These are phyloP conservation scores for Salvia splendens DNA, from an alignment of 257 asterid species.

Conservation along the genomic window DNA sequence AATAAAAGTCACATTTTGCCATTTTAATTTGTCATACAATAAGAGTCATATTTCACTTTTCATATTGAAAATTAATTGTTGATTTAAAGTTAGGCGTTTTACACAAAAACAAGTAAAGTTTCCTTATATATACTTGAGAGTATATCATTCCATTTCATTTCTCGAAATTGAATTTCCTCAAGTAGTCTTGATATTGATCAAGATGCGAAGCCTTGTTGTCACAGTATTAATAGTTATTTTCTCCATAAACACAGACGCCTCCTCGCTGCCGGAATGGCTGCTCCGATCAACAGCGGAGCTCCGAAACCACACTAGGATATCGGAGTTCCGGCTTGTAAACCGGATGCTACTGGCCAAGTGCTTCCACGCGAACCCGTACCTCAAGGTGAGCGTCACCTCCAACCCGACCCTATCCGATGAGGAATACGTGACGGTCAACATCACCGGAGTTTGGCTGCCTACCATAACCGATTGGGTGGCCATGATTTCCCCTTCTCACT, in stretches of 20 bases:
- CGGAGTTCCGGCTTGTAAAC: conserved; percentile 65
- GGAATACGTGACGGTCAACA: conserved; percentile 46
- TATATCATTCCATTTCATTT: neutral
- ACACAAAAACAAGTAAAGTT: neutral
- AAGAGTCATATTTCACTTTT: too few species aligned
- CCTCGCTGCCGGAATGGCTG: conserved; percentile 32
- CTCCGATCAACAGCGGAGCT: conserved; percentile 35
- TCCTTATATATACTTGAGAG: too few species aligned
- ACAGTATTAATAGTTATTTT: conserved; percentile 1
- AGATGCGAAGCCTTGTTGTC: neutral
- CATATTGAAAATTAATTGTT: too few species aligned
- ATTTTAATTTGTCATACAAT: too few species aligned
- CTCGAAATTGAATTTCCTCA: neutral
- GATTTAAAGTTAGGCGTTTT: neutral
- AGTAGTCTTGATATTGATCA: neutral
- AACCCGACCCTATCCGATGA: conserved; percentile 51
- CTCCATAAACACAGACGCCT: neutral
- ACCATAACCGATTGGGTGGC: conserved; percentile 65
- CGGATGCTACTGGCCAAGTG: conserved; percentile 44
- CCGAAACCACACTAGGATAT: conserved; percentile 60
- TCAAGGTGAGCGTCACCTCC: conserved; percentile 41
- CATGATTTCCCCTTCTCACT: conserved; percentile 77
- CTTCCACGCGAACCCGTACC: conserved; percentile 52
- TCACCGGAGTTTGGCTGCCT: conserved; percentile 59
- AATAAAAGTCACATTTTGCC: too few species aligned